Base-by-base conservation (phyloP, 2,329 filamentous ascomycete species). In the Pezizomycotina sp. region DNA sequence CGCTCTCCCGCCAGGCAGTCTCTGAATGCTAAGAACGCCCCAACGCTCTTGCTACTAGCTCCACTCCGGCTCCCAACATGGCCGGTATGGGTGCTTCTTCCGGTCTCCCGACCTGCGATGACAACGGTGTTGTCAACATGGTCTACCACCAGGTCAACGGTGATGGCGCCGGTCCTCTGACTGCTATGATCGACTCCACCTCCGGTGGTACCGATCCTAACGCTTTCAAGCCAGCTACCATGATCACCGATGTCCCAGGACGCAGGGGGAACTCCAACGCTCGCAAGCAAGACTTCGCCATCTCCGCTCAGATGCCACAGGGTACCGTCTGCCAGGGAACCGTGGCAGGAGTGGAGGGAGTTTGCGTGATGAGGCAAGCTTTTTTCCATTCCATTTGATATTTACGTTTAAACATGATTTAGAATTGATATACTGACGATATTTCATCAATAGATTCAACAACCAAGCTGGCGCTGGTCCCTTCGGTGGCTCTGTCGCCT, bases 141-240 rank as follows among this genome's bases (percentile, higher is more conserved):
- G 71, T 65, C 42, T 77, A 69, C 60, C 71, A 73, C 55, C 69
- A 77, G 60, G 68, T 77, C 59, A 77, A 77, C 64, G 72, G 77
- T 55, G 73, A 77, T 49, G 73, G 73, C 14, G 74, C 72, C 0
- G 74, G 73, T 2, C 71, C 71, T 1, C 58, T 77, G 30, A 65
- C 60, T 19, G 72, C 72, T 6, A 60, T 61, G 27, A 60, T 77
- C 31, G 73, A 78, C 50, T 57, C 61, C 26, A 74, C 71, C 16
- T 76, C 71, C 2, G 71, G 69, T 21, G 74, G 73, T 35, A 69
- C 64, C 4, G 68, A 75, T 49, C 53, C 64, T 15, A 50, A 56
- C 25, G 73, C 73, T 19, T 77, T 77, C 63, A 52, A 72, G 56
- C 56, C 52, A 3, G 72, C 72, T 10, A 50, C 65, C 34, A 66